Base-by-base conservation (phyloP, 2,329 filamentous ascomycete species). In the Aspergillus flavus region DNA sequence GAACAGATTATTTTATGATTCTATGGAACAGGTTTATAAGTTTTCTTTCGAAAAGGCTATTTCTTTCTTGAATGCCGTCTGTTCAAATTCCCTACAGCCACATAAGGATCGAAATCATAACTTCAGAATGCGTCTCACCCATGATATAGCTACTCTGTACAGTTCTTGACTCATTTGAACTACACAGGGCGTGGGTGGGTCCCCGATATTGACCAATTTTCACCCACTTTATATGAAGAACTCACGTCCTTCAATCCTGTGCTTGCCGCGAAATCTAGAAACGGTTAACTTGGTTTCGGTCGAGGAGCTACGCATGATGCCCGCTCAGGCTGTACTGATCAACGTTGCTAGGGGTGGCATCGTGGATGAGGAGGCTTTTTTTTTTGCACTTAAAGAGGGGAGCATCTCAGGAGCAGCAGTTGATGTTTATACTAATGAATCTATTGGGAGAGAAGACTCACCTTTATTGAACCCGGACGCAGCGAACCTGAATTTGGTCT, bases 341-440 rank as follows among this genome's bases (percentile, higher is more conserved):
- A 85, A 85, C 64, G 78, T 84, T 55, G 75, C 79, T 3, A 75
- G 83, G 26, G 83, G 83, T 4, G 82, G 82, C 0, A 82, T 85
- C 39, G 79, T 85, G 19, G 80, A 85, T 61, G 83, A 85, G 68
- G 65, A 68, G 0, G 83, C 82, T 3, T 68, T 85, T 16, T 73
- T 80, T 7, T 70, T 71, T n/a, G 83, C 82, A 0, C 66, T 85
- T 55, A 78, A 73, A 50, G 71, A 80, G 14, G 76, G 76, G 3
- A 68, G 72, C 61, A 81, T 84, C 36, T 78, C 79, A 1, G 83
- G 83, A 1, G 82, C 82, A 53, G 84, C 79, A 1, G 79, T 80
- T 9, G 83, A 85, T 73, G 69, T 71, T 28, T 69, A 64, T 59
- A 81, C 83, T 5, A 75, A 73, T 12, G 83, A 85, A 66, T 83